Evolutionary conservation across 1,139 yeast genomes (phyloP).

Genomic region (Saccharomycopsis phalli): DNA sequence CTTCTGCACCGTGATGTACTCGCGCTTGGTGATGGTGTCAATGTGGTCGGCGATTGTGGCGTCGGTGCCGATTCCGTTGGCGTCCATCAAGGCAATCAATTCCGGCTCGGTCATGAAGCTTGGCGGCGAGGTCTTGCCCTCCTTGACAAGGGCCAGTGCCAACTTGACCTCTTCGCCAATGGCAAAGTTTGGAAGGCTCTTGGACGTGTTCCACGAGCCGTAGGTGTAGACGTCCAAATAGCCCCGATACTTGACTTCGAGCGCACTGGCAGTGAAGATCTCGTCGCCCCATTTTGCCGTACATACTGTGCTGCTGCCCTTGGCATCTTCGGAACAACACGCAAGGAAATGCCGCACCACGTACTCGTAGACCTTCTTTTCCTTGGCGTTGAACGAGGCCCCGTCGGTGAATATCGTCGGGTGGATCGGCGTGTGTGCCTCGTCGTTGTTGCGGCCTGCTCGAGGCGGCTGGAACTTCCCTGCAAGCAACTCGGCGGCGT

Average conservation of each 20-base stretch:
- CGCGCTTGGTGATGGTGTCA: conserved; percentile 61
- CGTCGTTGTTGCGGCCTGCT: conserved; percentile 76
- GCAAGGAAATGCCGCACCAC: conserved; percentile 84
- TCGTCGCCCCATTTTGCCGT: conserved; percentile 74
- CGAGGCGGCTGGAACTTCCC: conserved; percentile 53
- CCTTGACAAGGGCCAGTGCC: conserved; percentile 47
- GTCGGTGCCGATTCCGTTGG: conserved; percentile 96
- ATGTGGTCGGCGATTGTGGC: conserved; percentile 99
- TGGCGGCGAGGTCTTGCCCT: conserved; percentile 79
- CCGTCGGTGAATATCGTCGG: conserved; percentile 46
- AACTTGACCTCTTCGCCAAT: conserved; percentile 50
- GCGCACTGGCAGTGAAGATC: conserved; percentile 58
- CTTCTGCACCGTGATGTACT: conserved; percentile 50
- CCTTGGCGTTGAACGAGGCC: conserved; percentile 35
- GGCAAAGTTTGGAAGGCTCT: conserved; percentile 55
- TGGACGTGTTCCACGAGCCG: conserved; percentile 66
- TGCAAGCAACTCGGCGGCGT: conserved; percentile 32
- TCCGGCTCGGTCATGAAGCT: conserved; percentile 84
- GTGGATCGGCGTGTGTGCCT: conserved; percentile 98
- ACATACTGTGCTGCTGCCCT: conserved; percentile 60
- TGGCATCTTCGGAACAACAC: conserved; percentile 86
- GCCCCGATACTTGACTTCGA: conserved; percentile 62
- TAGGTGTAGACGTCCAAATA: conserved; percentile 72
- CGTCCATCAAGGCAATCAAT: conserved; percentile 88
- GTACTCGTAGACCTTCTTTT: conserved; percentile 75